Conservation (phyloP, 23 red algal genomes). For the Gracilaria caudata region DNA sequence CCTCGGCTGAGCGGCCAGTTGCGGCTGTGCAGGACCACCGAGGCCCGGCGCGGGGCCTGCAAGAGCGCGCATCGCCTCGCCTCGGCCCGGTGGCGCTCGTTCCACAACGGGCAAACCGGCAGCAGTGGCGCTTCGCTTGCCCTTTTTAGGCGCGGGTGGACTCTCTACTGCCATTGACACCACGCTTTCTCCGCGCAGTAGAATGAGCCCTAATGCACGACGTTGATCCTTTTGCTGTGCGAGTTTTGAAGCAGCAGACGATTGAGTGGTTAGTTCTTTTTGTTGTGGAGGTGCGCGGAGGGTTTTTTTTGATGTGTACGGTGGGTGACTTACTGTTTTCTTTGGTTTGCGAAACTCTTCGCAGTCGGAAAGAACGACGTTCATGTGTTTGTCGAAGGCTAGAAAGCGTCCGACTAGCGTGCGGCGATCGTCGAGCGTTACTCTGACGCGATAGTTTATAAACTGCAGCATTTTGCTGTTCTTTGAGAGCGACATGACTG, state of each 20-base stretch:
- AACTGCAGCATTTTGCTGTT: conserved; percentile 92
- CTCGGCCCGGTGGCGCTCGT: conserved; percentile 53
- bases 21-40: conserved; percentile 46
- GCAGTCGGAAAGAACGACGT: conserved; percentile 85
- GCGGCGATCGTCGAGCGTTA: conserved; percentile 84
- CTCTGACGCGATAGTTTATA: conserved; percentile 88
- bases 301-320: neutral
- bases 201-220: conserved; percentile 79
- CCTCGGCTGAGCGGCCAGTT: conserved; percentile 40
- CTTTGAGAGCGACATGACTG: conserved; percentile 66
- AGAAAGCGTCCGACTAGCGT: conserved; percentile 83
- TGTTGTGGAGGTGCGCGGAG: too few relatives aligned
- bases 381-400: conserved; percentile 97
- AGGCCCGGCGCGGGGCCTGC: conserved; percentile 49
- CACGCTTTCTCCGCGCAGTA: conserved; percentile 88
- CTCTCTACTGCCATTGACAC: conserved; percentile 87
- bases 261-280: neutral
- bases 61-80: conserved; percentile 25
- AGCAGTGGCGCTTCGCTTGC: conserved; percentile 48
- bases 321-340: conserved; percentile 41
- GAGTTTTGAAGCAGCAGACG: neutral
- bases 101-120: conserved; percentile 45
- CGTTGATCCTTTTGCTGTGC: conserved; percentile 63
- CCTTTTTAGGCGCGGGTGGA: conserved; percentile 67
- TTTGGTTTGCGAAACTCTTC: conserved; percentile 66